Percentiles rank a stretch among this genome's conserved stretches.
Evolutionary conservation across 306 rosid genomes (phyloP).

Genomic region (Gillenia trifoliata): DNA sequence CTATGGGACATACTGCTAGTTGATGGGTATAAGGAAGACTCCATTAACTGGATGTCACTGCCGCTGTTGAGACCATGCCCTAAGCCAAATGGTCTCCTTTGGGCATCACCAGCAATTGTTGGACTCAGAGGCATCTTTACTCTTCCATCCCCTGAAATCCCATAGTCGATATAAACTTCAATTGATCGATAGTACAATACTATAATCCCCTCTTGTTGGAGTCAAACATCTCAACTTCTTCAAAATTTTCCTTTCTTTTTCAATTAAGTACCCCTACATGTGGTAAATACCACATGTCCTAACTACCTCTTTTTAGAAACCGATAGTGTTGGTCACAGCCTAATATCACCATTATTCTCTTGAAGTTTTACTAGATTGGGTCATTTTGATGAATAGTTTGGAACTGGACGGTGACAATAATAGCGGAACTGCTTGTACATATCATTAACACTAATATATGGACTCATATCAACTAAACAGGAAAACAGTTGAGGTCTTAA

Average conservation of each 20-base stretch:
- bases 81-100: conserved; percentile 53
- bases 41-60: conserved; percentile 63
- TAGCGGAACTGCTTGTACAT: background rate
- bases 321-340: background rate
- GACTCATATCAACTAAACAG: background rate
- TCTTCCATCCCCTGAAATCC: conserved; percentile 71
- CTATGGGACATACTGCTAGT: conserved; percentile 66
- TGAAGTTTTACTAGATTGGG: too few species aligned
- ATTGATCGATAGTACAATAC: background rate
- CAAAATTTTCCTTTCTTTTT: background rate
- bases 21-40: conserved; percentile 61
- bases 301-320: background rate
- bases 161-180: conserved; percentile 13
- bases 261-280: background rate
- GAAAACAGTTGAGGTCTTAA: background rate
- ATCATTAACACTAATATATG: background rate
- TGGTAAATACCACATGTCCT: background rate
- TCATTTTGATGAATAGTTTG: background rate
- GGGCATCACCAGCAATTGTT: conserved; percentile 50
- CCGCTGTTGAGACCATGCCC: conserved; percentile 41
- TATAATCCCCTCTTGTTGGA: background rate
- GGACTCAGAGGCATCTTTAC: conserved; percentile 92
- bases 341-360: background rate
- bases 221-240: background rate
- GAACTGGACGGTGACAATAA: background rate